Base-by-base conservation (phyloP, 2,329 filamentous ascomycete species). In the Phoma sp. region DNA sequence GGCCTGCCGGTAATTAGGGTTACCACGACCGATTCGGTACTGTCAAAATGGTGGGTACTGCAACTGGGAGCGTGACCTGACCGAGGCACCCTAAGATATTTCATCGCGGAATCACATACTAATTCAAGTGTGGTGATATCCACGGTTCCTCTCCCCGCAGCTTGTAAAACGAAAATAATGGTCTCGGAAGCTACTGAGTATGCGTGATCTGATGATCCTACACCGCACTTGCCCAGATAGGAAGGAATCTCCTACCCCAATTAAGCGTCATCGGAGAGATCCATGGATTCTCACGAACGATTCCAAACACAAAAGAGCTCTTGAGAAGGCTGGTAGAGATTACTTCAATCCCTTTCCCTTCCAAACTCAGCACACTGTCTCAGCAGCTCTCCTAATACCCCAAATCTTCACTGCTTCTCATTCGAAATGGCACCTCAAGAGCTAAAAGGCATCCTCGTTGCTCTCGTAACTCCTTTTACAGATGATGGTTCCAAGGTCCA, bases 401-500 rank as follows among this genome's bases (percentile, higher is more conserved):
- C 14, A 17, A 10, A 18, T 20, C n/a, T 48, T 21, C 5, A 18
- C 23, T 9, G 12, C 9, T 43, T 6, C 21, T 23, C n/a, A 17
- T n/a, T 20, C 17, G 39, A 7, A 32, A 60, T 60, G 57, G 57
- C 51, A 25, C 47, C 51, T 42, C 56, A 58, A 56, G 62, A 66
- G 15, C 60, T 70, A 12, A 56, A 53, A 48, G 80, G 80, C 57
- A 80, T 82, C 53, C 72, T 81, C 57, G 80, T 82, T 32, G 80
- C 80, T 47, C 69, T 82, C 10, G 76, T 79, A 62, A 82, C 80
- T 15, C 79, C 79, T 2, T 82, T 78, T 66, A 79, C 74, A 1
- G 72, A 74, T 5, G 78, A 80, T 57, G 68, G 72, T 11, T 69
- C 63, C n/a, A 59, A 67, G 12, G 77, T 82, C 48, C 78, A 82